Base-by-base conservation (phyloP, 2,329 filamentous ascomycete genomes). In the Penicillium verrucosum region DNA sequence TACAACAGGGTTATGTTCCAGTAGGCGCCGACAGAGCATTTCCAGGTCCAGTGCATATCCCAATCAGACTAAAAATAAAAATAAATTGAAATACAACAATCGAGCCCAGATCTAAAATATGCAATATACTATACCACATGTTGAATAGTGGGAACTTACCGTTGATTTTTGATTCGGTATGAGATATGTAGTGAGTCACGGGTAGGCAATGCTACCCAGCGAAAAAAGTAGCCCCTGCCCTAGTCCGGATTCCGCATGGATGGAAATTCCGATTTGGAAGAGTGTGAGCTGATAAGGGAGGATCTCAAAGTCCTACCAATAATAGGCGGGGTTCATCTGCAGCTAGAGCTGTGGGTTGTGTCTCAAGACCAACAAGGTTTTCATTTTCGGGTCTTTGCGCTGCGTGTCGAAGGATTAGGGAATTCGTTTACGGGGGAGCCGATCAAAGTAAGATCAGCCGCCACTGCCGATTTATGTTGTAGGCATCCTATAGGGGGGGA, bases 391-490 rank as follows among this genome's bases (percentile, higher is more conserved):
- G 38, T 50, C 32, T 51, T 45, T 55, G 56, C 46, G 32, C 51
- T 47, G 46, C 38, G 41, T 50, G 48, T 53, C 40, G 56, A 55
- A 54, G 51, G 37, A 59, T 60, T 58, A 56, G 60, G 60, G 55
- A 56, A 55, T 60, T 44, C 41, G 21, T 37, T 37, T 30, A 57
- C 40, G 27, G 49, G 56, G 50, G 54, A 46, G 46, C 47, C 55
- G 62, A 65, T 65, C 59, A 56, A 42, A 46, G 48, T 29, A 36
- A 54, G 60, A 64, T 63, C 60, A 58, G 60, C 62, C 61, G 59
- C 62, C 62, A 64, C 62, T 60, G 25, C 62, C 62, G 62, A 56
- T 46, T 56, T 27, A 21, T 21, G 21, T 21, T 21, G 21, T 21
- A 41, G 54, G 54, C 49, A 56, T 51, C 59, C 45, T 51, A 60